Evolutionary conservation across 1,284 basidiomycete genomes (phyloP).

Genomic region (Entoloma clypeatum): DNA sequence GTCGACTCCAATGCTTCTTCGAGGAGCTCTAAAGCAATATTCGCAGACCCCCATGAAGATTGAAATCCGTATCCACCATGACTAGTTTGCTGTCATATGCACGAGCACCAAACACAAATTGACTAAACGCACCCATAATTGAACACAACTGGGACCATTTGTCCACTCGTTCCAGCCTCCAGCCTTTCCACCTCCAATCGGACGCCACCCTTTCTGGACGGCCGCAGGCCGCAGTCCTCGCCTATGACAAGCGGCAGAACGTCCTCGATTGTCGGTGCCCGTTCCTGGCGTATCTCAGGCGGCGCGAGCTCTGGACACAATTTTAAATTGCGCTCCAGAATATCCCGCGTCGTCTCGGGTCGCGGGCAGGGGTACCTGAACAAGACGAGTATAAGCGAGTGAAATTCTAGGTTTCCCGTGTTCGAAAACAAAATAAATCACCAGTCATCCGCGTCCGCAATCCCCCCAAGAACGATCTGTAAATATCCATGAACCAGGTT

Average conservation of each 20-base stretch:
- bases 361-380: conserved; percentile 45
- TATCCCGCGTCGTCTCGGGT: conserved; percentile 54
- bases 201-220: conserved; percentile 63
- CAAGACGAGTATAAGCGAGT: background rate
- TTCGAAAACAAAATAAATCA: conserved; percentile 17
- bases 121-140: conserved; percentile 69
- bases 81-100: conserved; percentile 28
- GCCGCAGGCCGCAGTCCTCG: conserved; percentile 71
- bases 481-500: too few species aligned
- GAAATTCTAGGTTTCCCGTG: background rate
- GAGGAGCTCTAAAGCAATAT: conserved; percentile 49
- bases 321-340: conserved; percentile 54
- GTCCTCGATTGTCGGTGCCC: conserved; percentile 55
- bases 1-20: conserved; percentile 45
- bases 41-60: conserved; percentile 70
- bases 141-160: conserved; percentile 40
- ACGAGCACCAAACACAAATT: conserved; percentile 11
- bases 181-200: conserved; percentile 61
- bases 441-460: conserved; percentile 62
- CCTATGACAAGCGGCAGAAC: conserved; percentile 57
- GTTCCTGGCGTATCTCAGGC: conserved; percentile 45
- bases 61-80: conserved; percentile 69
- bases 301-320: conserved; percentile 70
- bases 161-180: conserved; percentile 21
- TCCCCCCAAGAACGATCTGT: conserved; percentile 68